Evolutionary conservation across 169 alveolate species (phyloP).

Genomic region (Cryptosporidium tyzzeri): DNA sequence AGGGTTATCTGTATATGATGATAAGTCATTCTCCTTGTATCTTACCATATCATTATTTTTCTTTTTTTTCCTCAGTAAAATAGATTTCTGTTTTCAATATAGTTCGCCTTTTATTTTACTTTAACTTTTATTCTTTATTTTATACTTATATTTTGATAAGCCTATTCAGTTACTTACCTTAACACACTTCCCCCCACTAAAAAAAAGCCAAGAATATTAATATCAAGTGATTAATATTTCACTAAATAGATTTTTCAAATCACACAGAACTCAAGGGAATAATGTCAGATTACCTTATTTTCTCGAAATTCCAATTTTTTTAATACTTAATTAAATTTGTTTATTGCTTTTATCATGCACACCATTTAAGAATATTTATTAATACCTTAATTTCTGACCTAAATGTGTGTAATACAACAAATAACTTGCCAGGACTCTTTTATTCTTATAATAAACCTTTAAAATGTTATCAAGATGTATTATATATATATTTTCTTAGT

Average conservation of each 20-base stretch:
- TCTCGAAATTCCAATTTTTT: not conserved
- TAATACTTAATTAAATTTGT: not conserved
- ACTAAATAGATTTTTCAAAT: not conserved
- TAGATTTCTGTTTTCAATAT: not conserved
- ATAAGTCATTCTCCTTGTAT: slow-evolving; percentile 61
- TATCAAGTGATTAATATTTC: not conserved
- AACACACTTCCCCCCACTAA: not conserved
- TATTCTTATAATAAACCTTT: not conserved
- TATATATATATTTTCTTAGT: not conserved
- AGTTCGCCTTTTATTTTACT: not conserved
- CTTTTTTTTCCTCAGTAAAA: not conserved
- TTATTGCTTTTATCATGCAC: not conserved
- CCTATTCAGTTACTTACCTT: not conserved
- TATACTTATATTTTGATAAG: not conserved
- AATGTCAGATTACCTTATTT: not conserved
- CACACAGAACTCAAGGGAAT: not conserved
- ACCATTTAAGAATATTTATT: not conserved
- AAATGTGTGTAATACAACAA: not conserved
- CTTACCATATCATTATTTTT: slow-evolving; percentile 48
- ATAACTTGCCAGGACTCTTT: not conserved
- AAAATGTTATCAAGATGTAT: not conserved
- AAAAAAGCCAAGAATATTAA: not conserved
- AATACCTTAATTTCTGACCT: not conserved
- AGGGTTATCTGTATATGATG: slow-evolving; percentile 54
- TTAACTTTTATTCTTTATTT: not conserved